Percentiles rank a stretch among this genome's conserved stretches.
These are phyloP conservation scores for Diplodia seriata DNA, from an alignment of 2,329 filamentous ascomycete genomes.

Conservation along the genomic window DNA sequence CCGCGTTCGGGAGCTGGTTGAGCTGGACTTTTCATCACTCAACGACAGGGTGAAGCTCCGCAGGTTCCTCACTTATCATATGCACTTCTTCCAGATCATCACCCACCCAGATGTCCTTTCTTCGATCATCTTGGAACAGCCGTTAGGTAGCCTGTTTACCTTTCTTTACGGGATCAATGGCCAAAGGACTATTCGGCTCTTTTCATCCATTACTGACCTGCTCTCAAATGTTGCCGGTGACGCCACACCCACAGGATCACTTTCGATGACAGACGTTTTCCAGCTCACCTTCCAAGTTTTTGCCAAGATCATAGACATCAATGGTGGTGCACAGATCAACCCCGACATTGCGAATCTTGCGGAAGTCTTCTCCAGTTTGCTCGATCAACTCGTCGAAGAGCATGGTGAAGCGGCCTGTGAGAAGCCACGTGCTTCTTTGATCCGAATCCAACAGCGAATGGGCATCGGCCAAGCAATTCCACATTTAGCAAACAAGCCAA, in stretches of 20 bases:
- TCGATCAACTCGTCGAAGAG: not conserved
- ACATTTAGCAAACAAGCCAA: not conserved
- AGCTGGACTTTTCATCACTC: not conserved
- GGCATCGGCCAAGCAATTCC: constrained; percentile 25
- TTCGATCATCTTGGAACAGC: constrained; percentile 46
- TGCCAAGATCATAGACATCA: constrained; percentile 37
- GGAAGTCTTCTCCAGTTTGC: constrained; percentile 3
- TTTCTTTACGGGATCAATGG: constrained; percentile 46
- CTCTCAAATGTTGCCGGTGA: constrained; percentile 18
- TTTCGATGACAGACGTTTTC: constrained; percentile 30
- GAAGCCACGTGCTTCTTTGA: constrained; percentile 3
- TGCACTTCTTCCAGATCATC: constrained; percentile 41
- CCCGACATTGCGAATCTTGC: constrained; percentile 34
- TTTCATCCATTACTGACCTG: constrained; percentile 39
- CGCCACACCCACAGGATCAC: not conserved
- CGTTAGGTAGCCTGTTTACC: constrained; percentile 45
- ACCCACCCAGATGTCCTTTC: constrained; percentile 46
- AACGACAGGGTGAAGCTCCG: not conserved
- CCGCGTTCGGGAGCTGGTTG: constrained; percentile 35
- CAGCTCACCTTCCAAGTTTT: constrained; percentile 35
- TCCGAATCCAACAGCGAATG: constrained; percentile 27
- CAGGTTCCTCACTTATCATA: not conserved
- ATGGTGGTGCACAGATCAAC: constrained; percentile 38
- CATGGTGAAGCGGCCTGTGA: not conserved
- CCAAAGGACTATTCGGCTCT: constrained; percentile 43